Base-by-base conservation (phyloP, 768 basidiomycete genomes). In the Auriculariales sp. region DNA sequence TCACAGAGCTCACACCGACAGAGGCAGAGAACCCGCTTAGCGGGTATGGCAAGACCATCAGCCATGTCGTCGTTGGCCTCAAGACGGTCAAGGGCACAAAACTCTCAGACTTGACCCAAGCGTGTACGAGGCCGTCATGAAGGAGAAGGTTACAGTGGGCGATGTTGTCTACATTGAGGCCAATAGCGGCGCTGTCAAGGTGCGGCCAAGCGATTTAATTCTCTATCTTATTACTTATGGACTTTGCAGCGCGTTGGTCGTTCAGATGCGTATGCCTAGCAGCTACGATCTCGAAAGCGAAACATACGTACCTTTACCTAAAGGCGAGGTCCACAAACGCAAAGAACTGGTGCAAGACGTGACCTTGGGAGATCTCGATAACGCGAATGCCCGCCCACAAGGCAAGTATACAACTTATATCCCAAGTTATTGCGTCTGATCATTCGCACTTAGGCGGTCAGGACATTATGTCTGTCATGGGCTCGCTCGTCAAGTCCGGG, bases 401-500 rank as follows among this genome's bases (percentile, higher is more conserved):
- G 87, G 31, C 15, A 32, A 7, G 31, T 32, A n/a, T n/a, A n/a
- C 31, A 32, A 7, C 31, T 32, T 9, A 32, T 32, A 7, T 15
- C 7, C 15, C 31, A 7, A 7, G 7, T 32, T 32, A 9, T 7
- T 9, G 15, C 7, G 9, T 32, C 9, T 15, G 7, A 32, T 9
- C 31, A 15, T 7, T 15, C 9, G 9, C 9, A 15, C 15, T 7
- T 15, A 32, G 31, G 95, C 19, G 93, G 94, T 2, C 94, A 97
- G 65, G 94, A 98, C 58, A 95, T 98, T 63, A 97, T 97, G 92
- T 87, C 85, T 61, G 91, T 97, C 27, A 97, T 99, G 94, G 71
- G 72, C 52, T 83, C 71, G 56, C 71, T 98, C 12, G 88, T 95
- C 54, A 94, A 91, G 64, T 90, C 81, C 31, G 83, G 90, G 12